Percentiles rank a stretch among this genome's conserved stretches.
Conservation (phyloP, 225 moss, liverwort and hornwort genomes). For the Bryum argenteum region DNA sequence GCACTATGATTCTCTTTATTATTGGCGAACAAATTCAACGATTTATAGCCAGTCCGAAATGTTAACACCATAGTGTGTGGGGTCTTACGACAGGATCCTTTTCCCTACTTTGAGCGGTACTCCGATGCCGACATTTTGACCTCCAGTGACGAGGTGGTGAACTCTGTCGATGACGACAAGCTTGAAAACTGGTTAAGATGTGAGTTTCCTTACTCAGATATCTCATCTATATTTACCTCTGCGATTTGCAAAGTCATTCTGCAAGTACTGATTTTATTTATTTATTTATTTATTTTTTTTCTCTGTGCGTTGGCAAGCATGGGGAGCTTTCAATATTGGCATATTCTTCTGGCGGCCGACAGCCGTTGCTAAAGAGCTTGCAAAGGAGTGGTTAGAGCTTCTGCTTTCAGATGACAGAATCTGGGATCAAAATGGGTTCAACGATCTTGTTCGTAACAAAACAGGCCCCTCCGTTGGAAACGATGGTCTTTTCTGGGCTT, state of each 20-base stretch:
- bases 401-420: constrained; percentile 64
- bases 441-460: constrained; percentile 66
- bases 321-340: constrained; percentile 88
- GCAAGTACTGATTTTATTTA: background rate
- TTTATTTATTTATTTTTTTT: constrained; percentile 26
- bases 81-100: constrained; percentile 62
- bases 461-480: constrained; percentile 62
- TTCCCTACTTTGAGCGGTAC: constrained; percentile 86
- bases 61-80: background rate
- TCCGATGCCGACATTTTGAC: constrained; percentile 89
- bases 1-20: no score
- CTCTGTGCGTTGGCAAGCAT: constrained; percentile 53
- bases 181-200: constrained; percentile 70
- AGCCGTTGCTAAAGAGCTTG: constrained; percentile 60
- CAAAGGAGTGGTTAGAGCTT: constrained; percentile 69
- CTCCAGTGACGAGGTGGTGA: constrained; percentile 83
- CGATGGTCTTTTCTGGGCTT: constrained; percentile 70
- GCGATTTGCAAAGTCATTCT: background rate
- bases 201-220: constrained; percentile 35
- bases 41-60: no score
- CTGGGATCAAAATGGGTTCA: constrained; percentile 97
- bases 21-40: no score
- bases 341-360: constrained; percentile 92
- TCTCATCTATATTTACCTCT: constrained; percentile 6
- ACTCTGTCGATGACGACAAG: constrained; percentile 76